Evolutionary conservation across 1,139 yeast species (phyloP).

Genomic region (Debaryomyces coudertii): DNA sequence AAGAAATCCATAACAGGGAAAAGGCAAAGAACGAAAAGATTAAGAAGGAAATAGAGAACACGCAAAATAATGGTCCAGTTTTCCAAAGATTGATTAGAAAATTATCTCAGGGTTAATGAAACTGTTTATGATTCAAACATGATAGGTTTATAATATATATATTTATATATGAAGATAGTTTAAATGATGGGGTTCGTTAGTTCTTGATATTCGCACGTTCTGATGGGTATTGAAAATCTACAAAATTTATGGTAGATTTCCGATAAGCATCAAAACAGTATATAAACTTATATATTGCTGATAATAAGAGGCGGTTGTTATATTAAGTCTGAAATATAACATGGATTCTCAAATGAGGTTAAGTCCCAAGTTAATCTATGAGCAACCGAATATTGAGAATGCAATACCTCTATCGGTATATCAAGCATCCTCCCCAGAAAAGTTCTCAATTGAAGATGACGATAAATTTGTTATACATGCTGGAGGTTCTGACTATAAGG

Average conservation of each 20-base stretch:
- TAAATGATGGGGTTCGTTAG: neutral
- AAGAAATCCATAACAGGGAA: conserved; percentile 53
- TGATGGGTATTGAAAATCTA: neutral
- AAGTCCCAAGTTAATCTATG: conserved; percentile 28
- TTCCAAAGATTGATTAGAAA: conserved; percentile 47
- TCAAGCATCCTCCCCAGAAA: conserved; percentile 45
- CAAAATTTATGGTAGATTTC: neutral
- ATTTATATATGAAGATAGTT: neutral
- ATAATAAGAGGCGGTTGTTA: neutral
- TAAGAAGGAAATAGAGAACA: conserved; percentile 48
- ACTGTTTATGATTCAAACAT: neutral
- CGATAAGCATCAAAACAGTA: neutral
- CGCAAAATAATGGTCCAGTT: conserved; percentile 38
- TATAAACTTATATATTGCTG: neutral
- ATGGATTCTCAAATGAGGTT: conserved; percentile 17
- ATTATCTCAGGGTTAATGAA: conserved; percentile 31
- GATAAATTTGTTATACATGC: conserved; percentile 48
- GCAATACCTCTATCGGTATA: conserved; percentile 39
- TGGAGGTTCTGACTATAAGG: conserved; percentile 33
- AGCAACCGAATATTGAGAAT: conserved; percentile 46
- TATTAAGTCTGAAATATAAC: neutral
- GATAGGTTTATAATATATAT: neutral
- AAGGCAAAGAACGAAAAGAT: conserved; percentile 45
- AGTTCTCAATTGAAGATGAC: conserved; percentile 40
- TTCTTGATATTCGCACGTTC: conserved; percentile 6